phyloP scores from a whole-genome alignment of 108 stramenopile species.

The Pseudonitzschia multistriata region DNA sequence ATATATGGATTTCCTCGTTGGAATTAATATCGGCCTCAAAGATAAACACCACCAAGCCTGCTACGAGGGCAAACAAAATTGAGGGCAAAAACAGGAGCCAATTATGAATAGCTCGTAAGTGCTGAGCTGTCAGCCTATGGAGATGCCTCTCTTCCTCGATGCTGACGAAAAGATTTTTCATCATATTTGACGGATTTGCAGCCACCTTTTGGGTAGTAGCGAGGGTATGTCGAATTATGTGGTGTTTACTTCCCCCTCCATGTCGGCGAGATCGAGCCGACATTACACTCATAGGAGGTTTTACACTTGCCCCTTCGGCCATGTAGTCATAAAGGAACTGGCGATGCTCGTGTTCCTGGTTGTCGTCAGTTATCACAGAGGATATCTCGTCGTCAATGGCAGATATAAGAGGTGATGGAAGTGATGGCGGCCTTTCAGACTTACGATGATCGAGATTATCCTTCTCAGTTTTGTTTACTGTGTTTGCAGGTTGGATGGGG shows the following conservation, averaged over 20 bases:
- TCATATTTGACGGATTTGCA: conserved; percentile 33
- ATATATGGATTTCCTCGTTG: conserved; percentile 16
- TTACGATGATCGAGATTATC: background rate
- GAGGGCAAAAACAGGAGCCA: conserved; percentile 41
- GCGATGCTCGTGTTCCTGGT: conserved; percentile 8
- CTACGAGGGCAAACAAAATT: conserved; percentile 26
- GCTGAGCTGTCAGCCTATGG: conserved; percentile 32
- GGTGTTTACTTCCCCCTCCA: conserved; percentile 16
- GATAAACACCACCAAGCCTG: conserved; percentile 31
- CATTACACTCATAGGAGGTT: conserved; percentile 12
- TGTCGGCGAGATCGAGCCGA: conserved; percentile 25
- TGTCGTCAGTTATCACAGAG: conserved; percentile 23
- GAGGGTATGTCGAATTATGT: conserved; percentile 23
- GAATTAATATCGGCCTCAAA: conserved; percentile 29
- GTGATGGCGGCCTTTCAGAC: background rate
- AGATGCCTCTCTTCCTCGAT: conserved; percentile 44
- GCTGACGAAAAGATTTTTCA: conserved; percentile 35
- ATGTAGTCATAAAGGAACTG: conserved; percentile 12
- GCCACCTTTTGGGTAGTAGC: conserved; percentile 25
- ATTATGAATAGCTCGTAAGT: conserved; percentile 32
- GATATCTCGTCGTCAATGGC: conserved; percentile 22
- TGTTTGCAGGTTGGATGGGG: background rate
- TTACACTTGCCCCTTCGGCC: conserved; percentile 1
- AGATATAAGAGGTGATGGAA: conserved; percentile 13
- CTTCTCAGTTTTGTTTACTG: background rate